Conservation (phyloP, 306 rosid species). For the Echinosophora koreensis region DNA sequence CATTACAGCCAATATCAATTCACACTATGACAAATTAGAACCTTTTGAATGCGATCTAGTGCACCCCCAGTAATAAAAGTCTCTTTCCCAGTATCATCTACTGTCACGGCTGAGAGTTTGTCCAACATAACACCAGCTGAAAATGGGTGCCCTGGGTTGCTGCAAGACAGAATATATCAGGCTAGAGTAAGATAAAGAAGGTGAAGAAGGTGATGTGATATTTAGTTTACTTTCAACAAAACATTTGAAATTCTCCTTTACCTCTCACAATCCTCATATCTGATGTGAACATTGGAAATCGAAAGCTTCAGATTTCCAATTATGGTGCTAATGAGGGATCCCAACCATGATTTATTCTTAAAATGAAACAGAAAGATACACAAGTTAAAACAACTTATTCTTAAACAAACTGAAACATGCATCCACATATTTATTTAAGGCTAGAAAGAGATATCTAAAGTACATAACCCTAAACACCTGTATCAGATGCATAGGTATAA, state of each 20-base stretch:
- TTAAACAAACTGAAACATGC: slow-evolving; percentile 29
- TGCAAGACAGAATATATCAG: slow-evolving; percentile 59
- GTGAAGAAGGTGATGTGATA: background rate
- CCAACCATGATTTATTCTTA: slow-evolving; percentile 95
- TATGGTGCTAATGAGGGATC: slow-evolving; percentile 90
- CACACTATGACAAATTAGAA: slow-evolving; percentile 42
- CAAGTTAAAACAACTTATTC: slow-evolving; percentile 46
- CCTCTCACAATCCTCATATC: slow-evolving; percentile 98
- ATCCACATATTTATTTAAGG: slow-evolving; percentile 33
- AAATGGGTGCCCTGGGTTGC: slow-evolving; percentile 96
- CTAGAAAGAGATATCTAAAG: slow-evolving; percentile 11
- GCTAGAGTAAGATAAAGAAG: slow-evolving; percentile 37
- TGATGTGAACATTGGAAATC: slow-evolving; percentile 90
- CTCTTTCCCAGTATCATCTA: slow-evolving; percentile 87
- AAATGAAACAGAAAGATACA: slow-evolving; percentile 31
- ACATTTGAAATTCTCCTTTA: slow-evolving; percentile 42
- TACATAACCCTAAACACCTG: slow-evolving; percentile 17
- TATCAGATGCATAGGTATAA: slow-evolving; percentile 23
- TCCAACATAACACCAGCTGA: slow-evolving; percentile 93
- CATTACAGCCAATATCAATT: slow-evolving; percentile 29
- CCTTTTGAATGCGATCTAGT: slow-evolving; percentile 87
- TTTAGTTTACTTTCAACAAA: slow-evolving; percentile 30
- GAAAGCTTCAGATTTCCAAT: slow-evolving; percentile 96
- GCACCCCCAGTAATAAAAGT: slow-evolving; percentile 89
- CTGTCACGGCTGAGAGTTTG: slow-evolving; percentile 89